Evolutionary conservation across 495 filamentous ascomycete species (phyloP), one percentile per base, ranked within the genome.

Genomic region (Xylaria bambusicola): DNA sequence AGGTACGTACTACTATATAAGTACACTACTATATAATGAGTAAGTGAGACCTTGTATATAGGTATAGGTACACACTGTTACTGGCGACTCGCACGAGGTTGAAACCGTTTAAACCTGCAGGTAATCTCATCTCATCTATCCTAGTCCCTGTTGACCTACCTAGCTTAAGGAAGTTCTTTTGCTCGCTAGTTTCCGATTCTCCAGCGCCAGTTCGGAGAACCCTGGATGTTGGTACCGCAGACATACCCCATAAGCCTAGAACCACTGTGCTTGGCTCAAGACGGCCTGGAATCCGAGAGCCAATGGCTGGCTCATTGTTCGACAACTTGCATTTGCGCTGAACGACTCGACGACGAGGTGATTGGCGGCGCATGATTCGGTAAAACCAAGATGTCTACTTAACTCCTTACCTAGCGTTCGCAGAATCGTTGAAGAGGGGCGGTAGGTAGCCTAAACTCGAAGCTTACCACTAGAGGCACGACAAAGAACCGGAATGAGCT

Each of bases 401-500:
- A n/a, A n/a, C n/a, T n/a, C n/a, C n/a, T n/a, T n/a, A n/a, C n/a
- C n/a, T n/a, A n/a, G n/a, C n/a, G n/a, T n/a, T n/a, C n/a, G n/a
- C n/a, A n/a, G n/a, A n/a, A n/a, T 31, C 23, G 26, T 53, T 3
- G 26, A 44, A 44, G 38, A 44, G 38, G 52, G 38, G 24, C 38
- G 7, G 24, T 23, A n/a, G n/a, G n/a, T 44, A 21, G 38, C 17
- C 33, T 23, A 38, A 24, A 17, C 9, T 26, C 17, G 29, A 33
- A 51, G 24, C 26, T 29, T 41, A 15, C 6, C 38, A 20, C 26
- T 17, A 42, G 26, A 58, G 33, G 36, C 17, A 51, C 56, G 56
- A 44, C 48, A 58, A 58, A 58, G 48, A 51, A 51, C 26, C 56
- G 56, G 56, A 44, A 58, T 45, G 36, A 9, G 13, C 26, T 9